A percentile compares a stretch with the other conserved stretches of the same genome.
Evolutionary conservation across 306 rosid species (phyloP).

Genomic region (Trifolium dubium): DNA sequence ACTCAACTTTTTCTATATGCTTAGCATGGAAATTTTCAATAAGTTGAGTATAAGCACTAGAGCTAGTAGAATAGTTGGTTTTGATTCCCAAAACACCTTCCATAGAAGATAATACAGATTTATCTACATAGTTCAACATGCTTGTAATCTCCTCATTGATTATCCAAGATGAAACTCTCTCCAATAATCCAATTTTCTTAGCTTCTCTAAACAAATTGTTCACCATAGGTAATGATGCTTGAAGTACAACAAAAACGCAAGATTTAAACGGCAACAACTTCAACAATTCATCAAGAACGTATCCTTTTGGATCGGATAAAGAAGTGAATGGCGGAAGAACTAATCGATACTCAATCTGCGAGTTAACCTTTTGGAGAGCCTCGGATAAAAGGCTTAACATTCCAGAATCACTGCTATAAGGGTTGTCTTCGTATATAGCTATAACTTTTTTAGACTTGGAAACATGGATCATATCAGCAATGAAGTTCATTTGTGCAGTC

Average conservation of each 20-base stretch:
- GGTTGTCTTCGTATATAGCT: conserved; percentile 56
- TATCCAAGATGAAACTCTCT: conserved; percentile 59
- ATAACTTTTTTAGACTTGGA: conserved; percentile 51
- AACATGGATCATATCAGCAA: conserved; percentile 48
- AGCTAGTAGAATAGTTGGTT: conserved; percentile 43
- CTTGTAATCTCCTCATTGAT: conserved; percentile 51
- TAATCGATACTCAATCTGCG: conserved; percentile 59
- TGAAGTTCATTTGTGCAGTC: conserved; percentile 51
- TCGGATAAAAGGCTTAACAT: conserved; percentile 53
- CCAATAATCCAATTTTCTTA: conserved; percentile 51
- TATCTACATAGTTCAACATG: conserved; percentile 39
- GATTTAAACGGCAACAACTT: conserved; percentile 49
- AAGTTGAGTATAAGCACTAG: conserved; percentile 44
- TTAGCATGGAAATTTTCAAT: not conserved
- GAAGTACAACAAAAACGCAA: conserved; percentile 63
- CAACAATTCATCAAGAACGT: conserved; percentile 54
- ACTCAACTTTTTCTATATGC: not conserved
- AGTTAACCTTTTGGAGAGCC: conserved; percentile 54
- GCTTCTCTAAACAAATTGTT: conserved; percentile 62
- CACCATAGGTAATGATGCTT: conserved; percentile 56
- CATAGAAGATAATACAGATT: conserved; percentile 49
- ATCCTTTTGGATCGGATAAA: conserved; percentile 55
- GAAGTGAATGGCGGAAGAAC: conserved; percentile 57
- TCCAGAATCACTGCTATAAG: conserved; percentile 52
- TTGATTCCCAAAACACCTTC: conserved; percentile 62